Evolutionary conservation across 495 filamentous ascomycete species (phyloP).

Genomic region (Penicillium subrubescens): DNA sequence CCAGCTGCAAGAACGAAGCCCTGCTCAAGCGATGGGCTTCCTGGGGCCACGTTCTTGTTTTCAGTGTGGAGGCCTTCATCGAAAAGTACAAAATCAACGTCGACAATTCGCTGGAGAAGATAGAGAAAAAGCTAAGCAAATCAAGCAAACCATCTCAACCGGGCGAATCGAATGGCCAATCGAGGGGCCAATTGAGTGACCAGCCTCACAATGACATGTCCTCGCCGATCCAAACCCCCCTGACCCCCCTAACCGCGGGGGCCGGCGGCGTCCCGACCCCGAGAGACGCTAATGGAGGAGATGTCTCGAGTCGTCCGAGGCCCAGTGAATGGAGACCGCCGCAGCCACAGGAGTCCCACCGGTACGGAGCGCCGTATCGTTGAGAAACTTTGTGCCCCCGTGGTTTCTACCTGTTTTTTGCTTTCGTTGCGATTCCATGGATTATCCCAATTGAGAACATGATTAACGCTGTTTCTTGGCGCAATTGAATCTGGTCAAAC

Average conservation of each 20-base stretch:
- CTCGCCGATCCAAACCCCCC: background rate
- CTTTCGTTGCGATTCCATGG: background rate
- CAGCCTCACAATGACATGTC: background rate
- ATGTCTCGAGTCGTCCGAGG: background rate
- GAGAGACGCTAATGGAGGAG: background rate
- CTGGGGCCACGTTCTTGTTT: conserved; percentile 37
- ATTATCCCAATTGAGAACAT: background rate
- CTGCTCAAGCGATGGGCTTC: conserved; percentile 26
- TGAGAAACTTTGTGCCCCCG: background rate
- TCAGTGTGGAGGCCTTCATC: background rate
- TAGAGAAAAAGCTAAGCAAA: background rate
- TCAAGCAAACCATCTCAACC: background rate
- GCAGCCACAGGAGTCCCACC: background rate
- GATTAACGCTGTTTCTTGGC: background rate
- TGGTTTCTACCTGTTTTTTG: background rate
- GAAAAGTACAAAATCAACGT: conserved; percentile 4
- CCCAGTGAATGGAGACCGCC: background rate
- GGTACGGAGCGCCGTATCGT: background rate
- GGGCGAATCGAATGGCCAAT: background rate
- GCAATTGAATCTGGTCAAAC: background rate
- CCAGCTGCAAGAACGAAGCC: conserved; percentile 6
- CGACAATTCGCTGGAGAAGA: background rate
- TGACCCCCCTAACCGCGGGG: background rate
- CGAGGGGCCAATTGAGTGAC: background rate
- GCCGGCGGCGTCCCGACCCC: background rate